Evolutionary conservation across 352 stramenopile species (phyloP).

Genomic region (Phytophthora crassamura): DNA sequence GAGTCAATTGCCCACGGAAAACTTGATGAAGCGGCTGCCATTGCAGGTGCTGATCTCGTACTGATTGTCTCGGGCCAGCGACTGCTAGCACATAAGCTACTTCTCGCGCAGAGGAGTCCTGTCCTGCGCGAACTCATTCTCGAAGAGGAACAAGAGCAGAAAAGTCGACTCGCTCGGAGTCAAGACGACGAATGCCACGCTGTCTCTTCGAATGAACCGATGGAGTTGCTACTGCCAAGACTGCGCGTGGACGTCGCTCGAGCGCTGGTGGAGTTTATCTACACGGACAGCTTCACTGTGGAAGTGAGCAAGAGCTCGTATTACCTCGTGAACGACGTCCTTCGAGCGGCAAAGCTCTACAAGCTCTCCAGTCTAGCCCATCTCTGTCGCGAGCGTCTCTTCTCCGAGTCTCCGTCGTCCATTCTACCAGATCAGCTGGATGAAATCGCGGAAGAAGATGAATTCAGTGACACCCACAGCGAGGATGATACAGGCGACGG

Average conservation of each 20-base stretch:
- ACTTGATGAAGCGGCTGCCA: background rate
- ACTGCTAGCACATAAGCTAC: conserved; percentile 58
- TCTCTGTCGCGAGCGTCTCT: conserved; percentile 47
- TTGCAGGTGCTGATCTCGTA: conserved; percentile 41
- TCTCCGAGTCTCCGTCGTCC: conserved; percentile 29
- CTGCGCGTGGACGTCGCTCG: conserved; percentile 61
- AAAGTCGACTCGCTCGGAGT: background rate
- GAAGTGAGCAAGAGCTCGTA: conserved; percentile 44
- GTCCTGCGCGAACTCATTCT: conserved; percentile 65
- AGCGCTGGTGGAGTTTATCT: conserved; percentile 72
- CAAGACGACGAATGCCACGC: conserved; percentile 1
- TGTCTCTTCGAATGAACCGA: background rate
- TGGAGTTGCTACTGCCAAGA: conserved; percentile 59
- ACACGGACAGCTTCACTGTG: conserved; percentile 70
- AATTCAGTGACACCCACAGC: conserved; percentile 16
- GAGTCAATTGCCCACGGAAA: conserved; percentile 16
- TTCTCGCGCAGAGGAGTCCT: conserved; percentile 63
- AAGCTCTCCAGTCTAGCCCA: conserved; percentile 46
- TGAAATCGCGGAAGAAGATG: conserved; percentile 8
- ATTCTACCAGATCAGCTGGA: background rate
- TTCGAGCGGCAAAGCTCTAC: conserved; percentile 53
- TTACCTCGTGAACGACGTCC: conserved; percentile 67
- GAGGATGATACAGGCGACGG: background rate
- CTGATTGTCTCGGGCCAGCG: conserved; percentile 55
- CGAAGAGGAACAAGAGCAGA: conserved; percentile 46